Evolutionary conservation across 805 yeast genomes (phyloP), one percentile per base, ranked within the genome.

Genomic region (Teunomyces cretensis): DNA sequence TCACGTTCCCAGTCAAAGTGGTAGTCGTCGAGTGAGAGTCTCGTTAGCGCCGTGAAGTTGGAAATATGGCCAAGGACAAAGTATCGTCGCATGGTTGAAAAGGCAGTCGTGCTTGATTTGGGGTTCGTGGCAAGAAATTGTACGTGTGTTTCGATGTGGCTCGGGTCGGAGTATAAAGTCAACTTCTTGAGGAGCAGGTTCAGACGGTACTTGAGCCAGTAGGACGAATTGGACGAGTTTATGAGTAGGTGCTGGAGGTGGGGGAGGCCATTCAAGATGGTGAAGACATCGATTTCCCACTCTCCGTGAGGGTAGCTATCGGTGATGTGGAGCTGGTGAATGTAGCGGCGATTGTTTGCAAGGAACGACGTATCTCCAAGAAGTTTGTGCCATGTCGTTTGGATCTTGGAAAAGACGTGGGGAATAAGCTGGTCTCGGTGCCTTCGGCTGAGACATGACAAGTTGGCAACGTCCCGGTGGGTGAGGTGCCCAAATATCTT

Each of bases 41-140:
- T 54, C 7, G 55, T 46, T 35, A 80, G 55, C 4, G 55, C 48
- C 1, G 51, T 47, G 47, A 78, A 75, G 6, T 67, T 57, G 22
- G 50, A 54, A 32, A 79, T 56, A 55, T 79, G 83, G 33, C 66
- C 60, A 47, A 79, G 54, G 46, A 68, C 69, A 53, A 79, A 79
- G 14, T 61, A 62, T 40, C 66, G 57, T 13, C 64, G 65, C 31
- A 51, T 41, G 9, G 45, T 39, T 47, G 54, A 9, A 17, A n/a
- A 9, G 19, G 16, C 30, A 22, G 37, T 24, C 14, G 15, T 12
- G 12, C 15, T 15, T 24, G 19, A 17, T 32, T 32, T 22, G 4
- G 43, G 43, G 14, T 41, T 41, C 2, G 37, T 30, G 14, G 43
- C 30, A 14, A 41, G 32, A 31, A 32, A 41, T 27, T 35, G 42